These are phyloP conservation scores for Aspergillus haitiensis DNA, from an alignment of 495 filamentous ascomycete genomes.

Conservation along the genomic window DNA sequence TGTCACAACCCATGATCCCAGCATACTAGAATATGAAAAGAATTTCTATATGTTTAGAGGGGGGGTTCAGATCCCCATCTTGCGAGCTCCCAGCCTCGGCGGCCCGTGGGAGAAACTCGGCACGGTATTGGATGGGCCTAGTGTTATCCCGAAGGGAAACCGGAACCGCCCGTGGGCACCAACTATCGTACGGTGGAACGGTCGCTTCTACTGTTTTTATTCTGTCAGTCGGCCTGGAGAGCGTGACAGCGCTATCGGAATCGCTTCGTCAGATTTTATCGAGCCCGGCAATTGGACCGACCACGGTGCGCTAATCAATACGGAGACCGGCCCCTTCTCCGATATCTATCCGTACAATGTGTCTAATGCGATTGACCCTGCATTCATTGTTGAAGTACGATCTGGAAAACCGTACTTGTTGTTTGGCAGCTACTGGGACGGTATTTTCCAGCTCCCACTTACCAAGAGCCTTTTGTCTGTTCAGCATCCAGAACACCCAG, in stretches of 20 bases:
- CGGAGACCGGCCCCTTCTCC: slow-evolving; percentile 31
- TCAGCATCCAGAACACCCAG: slow-evolving; percentile 35
- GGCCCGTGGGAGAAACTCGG: slow-evolving; percentile 46
- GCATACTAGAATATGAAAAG: slow-evolving; percentile 35
- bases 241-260: slow-evolving; percentile 65
- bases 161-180: slow-evolving; percentile 57
- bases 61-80: slow-evolving; percentile 32
- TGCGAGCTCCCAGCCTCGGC: slow-evolving; percentile 35
- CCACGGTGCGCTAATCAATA: slow-evolving; percentile 47
- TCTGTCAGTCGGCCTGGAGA: slow-evolving; percentile 62
- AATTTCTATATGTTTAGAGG: slow-evolving; percentile 46
- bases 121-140: slow-evolving; percentile 38
- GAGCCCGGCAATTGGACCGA: slow-evolving; percentile 59
- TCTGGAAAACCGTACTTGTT: slow-evolving; percentile 56
- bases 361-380: slow-evolving; percentile 74
- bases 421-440: slow-evolving; percentile 74
- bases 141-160: slow-evolving; percentile 40
- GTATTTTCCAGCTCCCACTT: slow-evolving; percentile 65
- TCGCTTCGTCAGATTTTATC: slow-evolving; percentile 63
- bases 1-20: slow-evolving; percentile 42
- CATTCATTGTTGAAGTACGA: slow-evolving; percentile 51
- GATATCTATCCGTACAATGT: slow-evolving; percentile 52
- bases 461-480: slow-evolving; percentile 43
- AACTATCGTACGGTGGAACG: slow-evolving; percentile 56
- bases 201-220: slow-evolving; percentile 72